phyloP scores from a whole-genome alignment of 495 filamentous ascomycete species.

The Neurospora intermedia region DNA sequence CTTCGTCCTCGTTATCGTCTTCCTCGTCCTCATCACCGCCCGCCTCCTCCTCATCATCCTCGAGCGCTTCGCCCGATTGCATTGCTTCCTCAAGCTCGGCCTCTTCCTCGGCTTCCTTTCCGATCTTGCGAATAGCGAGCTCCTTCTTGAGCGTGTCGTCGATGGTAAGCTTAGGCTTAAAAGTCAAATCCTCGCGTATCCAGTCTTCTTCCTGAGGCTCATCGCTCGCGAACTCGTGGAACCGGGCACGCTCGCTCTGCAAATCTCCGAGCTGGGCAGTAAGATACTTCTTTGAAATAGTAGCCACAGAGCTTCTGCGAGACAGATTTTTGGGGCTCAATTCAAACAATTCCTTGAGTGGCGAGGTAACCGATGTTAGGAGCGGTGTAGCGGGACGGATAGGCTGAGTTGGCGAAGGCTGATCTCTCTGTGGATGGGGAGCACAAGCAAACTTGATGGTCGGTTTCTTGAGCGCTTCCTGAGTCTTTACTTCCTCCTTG shows the following conservation, averaged over 20 bases:
- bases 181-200: conserved; percentile 52
- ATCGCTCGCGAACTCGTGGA: conserved; percentile 88
- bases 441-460: conserved; percentile 44
- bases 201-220: conserved; percentile 76
- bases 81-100: conserved; percentile 61
- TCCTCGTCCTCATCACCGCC: conserved; percentile 33
- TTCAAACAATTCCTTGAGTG: neutral
- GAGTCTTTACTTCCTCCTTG: conserved; percentile 10
- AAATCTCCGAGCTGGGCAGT: conserved; percentile 43
- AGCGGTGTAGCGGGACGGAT: conserved; percentile 12
- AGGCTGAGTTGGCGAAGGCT: conserved; percentile 8
- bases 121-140: conserved; percentile 73
- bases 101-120: conserved; percentile 85
- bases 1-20: conserved; percentile 42
- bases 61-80: conserved; percentile 48
- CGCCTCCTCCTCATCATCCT: conserved; percentile 41
- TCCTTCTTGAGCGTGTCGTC: conserved; percentile 87
- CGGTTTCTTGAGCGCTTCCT: conserved; percentile 29
- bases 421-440: conserved; percentile 3
- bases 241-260: conserved; percentile 58
- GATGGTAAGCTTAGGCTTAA: conserved; percentile 64
- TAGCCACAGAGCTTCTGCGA: conserved; percentile 25
- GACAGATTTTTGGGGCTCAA: conserved; percentile 26
- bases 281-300: conserved; percentile 33
- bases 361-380: conserved; percentile 5